Evolutionary conservation across 805 yeast genomes (phyloP).

Genomic region (Saccharomycopsis selenospora): DNA sequence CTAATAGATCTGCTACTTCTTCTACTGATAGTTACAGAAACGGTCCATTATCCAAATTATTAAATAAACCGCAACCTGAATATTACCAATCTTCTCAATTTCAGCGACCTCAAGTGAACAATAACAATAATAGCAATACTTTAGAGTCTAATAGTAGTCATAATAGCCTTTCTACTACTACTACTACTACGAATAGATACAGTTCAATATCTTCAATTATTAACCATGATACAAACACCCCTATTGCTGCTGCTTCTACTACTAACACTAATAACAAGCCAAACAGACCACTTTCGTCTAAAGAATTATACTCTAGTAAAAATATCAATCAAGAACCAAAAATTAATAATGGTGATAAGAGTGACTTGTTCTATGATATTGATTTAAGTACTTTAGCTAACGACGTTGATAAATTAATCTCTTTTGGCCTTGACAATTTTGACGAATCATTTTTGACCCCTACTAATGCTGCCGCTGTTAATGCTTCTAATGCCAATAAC

Average conservation of each 20-base stretch:
- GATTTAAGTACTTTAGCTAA: slow-evolving; percentile 9
- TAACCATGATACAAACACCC: slow-evolving; percentile 5
- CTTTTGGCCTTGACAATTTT: not conserved
- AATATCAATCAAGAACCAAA: not conserved
- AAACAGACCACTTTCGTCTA: not conserved
- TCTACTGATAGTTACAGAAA: too few species aligned
- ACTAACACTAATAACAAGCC: not conserved
- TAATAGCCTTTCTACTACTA: not conserved
- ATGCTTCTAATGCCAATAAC: not conserved
- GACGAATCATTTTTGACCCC: not conserved
- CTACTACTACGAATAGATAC: not conserved
- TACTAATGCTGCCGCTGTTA: too few species aligned
- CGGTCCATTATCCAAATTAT: slow-evolving; percentile 21
- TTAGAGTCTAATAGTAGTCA: not conserved
- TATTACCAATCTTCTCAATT: slow-evolving; percentile 4
- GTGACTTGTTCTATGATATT: not conserved
- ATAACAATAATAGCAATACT: not conserved
- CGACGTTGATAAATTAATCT: slow-evolving; percentile 8
- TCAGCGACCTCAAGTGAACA: not conserved
- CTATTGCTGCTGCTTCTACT: not conserved
- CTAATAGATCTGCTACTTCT: too few species aligned
- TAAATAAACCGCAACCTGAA: slow-evolving; percentile 1
- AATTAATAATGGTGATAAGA: not conserved
- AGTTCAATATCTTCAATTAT: slow-evolving; percentile 6
- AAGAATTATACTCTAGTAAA: not conserved